Evolutionary conservation across 495 filamentous ascomycete genomes (phyloP), one percentile per base, ranked within the genome.

Genomic region (Cladorrhinum samala): DNA sequence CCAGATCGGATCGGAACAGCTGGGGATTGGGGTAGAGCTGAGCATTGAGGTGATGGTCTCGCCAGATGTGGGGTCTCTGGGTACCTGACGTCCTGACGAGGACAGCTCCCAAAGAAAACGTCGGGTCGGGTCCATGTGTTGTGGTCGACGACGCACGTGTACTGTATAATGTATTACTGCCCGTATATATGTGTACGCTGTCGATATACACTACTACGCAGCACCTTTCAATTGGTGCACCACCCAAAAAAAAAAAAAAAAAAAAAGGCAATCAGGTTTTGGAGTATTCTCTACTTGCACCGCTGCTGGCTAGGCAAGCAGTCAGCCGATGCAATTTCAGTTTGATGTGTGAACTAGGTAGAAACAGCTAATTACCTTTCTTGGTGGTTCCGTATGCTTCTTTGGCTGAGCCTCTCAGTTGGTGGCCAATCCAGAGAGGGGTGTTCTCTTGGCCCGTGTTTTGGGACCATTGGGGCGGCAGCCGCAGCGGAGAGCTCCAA

Each of bases 301-400:
- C 8, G 6, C 4, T 23, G 11, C 14, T 24, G 18, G 41, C 18
- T 16, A 24, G 42, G 14, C 17, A 33, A 19, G 17, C 42, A 23
- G 16, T 19, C n/a, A 2, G 41, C 11, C 41, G 3, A 20, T 40
- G 5, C 38, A 40, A 39, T 39, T 13, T 2, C 13, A n/a, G 37
- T 16, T 13, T n/a, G 37, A 39, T 39, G 37, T n/a, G n/a, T n/a
- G n/a, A n/a, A n/a, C n/a, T n/a, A 41, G 48, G 13, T 24, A 40
- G 43, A 27, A 21, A 20, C 14, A 17, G 11, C 21, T 16, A 9
- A 18, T 18, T 42, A 30, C 13, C 16, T 36, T 71, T 71, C 68
- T 61, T 50, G 50, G 52, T 23, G 60, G 49, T 69, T 58, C 56
- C 24, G 42, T 9, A 17, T 33, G 27, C 11, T 23, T 67, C 66